Percentiles rank a stretch among this genome's conserved stretches.
Evolutionary conservation across 257 asterid genomes (phyloP).

Genomic region (Handroanthus guayacan): DNA sequence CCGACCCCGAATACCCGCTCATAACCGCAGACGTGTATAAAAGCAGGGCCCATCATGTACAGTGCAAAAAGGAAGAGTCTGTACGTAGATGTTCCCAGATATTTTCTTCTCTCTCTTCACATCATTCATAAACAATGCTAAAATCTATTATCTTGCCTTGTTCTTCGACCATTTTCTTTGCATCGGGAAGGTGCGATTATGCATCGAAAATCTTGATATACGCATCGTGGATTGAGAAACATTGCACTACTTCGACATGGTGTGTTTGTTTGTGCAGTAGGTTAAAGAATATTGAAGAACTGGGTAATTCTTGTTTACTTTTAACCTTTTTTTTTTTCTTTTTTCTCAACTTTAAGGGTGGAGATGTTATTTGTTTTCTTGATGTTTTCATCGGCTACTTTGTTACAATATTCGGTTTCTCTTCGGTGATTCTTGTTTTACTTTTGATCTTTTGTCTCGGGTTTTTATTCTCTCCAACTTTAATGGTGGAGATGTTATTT

Average conservation of each 20-base stretch:
- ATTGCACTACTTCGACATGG: neutral
- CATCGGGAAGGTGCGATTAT: constrained; percentile 21
- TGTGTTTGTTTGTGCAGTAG: neutral
- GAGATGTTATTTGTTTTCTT: neutral
- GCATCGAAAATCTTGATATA: constrained; percentile 25
- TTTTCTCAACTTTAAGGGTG: neutral
- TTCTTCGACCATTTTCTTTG: neutral
- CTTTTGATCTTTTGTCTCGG: too few species aligned
- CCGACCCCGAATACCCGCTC: too few species aligned
- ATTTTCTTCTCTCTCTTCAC: constrained; percentile 52
- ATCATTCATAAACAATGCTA: constrained; percentile 15
- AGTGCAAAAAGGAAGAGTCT: neutral
- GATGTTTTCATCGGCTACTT: too few species aligned
- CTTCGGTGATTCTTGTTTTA: too few species aligned
- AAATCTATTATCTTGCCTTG: neutral
- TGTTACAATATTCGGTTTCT: too few species aligned
- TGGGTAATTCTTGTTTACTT: neutral
- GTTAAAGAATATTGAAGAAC: constrained; percentile 11
- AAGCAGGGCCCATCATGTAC: neutral
- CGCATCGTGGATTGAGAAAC: neutral
- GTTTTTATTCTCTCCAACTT: too few species aligned
- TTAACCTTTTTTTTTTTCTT: neutral
- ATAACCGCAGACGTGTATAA: too few species aligned
- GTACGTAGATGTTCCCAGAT: constrained; percentile 35
- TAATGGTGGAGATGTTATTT: too few species aligned